Base-by-base conservation (phyloP, 148 eudicot species). In the Linanthus parryae region DNA sequence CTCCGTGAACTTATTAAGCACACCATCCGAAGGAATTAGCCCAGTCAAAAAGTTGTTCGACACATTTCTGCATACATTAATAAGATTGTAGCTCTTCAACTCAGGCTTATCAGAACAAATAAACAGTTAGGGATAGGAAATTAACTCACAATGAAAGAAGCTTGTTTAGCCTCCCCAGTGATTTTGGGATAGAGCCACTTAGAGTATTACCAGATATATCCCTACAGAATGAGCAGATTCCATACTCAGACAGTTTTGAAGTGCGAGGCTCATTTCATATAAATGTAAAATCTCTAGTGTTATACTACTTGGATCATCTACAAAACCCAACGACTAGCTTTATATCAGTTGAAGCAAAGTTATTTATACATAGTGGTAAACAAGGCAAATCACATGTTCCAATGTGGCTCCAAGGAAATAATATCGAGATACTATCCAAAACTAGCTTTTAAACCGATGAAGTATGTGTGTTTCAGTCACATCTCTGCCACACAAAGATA, bases 161-260 rank as follows among this genome's bases (percentile, higher is more conserved):
- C 67, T 81, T 83, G 74, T 28, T 65, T 58, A 91, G 66, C 49
- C 81, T 82, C 61, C 83, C 95, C 54, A 91, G 84, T 50, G 95
- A 83, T 49, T 78, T 51, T 52, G 98, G 98, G 64, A 91, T 73
- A 28, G 73, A 69, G 55, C 94, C 98, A 41, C 79, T 62, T 18
- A 91, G 83, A 57, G 80, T 70, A 75, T 91, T 92, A 70, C 96
- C 77, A 46, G 98, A 92, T 19, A 92, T 62, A 63, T 92, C 98
- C 65, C 98, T 92, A 75, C 36, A 23, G 72, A 46, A 65, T 38
- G 51, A 67, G 26, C 56, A 45, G 51, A 52, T 15, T 36, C 29
- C 66, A 39, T 37, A 25, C 4, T n/a, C 9, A 16, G 29, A 21
- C 48, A 25, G 13, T 30, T 56, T 8, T 28, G 24, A 22, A 25